phyloP scores from a whole-genome alignment of 768 basidiomycete species.

The Leccinum pellstonianum region DNA sequence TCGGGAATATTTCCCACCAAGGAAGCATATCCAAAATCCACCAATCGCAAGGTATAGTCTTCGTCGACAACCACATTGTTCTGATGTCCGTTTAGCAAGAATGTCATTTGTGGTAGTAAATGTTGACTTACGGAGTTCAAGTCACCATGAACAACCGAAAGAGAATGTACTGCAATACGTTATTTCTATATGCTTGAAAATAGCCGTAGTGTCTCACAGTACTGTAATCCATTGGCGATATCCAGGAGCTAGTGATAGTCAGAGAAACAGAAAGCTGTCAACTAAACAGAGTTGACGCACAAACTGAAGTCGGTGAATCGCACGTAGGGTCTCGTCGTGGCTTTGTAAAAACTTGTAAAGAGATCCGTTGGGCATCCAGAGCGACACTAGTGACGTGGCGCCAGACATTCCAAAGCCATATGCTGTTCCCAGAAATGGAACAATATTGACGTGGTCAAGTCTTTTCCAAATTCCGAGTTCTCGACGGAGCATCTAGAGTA shows the following conservation, averaged over 20 bases:
- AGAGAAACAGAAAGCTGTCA: neutral
- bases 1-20: neutral
- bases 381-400: neutral
- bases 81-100: neutral
- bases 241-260: neutral
- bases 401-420: neutral
- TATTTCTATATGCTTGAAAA: neutral
- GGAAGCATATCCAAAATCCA: neutral
- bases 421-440: neutral
- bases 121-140: neutral
- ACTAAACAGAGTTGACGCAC: neutral
- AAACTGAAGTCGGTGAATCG: neutral
- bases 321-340: neutral
- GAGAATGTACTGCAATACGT: neutral
- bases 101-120: neutral
- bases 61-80: neutral
- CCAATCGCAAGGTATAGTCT: neutral
- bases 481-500: neutral
- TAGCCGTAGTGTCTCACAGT: neutral
- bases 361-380: neutral
- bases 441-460: neutral
- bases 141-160: neutral
- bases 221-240: neutral
- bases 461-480: neutral
- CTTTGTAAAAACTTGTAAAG: neutral